Percentiles rank a stretch among this genome's conserved stretches.
phyloP scores from a whole-genome alignment of 306 rosid species.

The Medicago ruthenica region DNA sequence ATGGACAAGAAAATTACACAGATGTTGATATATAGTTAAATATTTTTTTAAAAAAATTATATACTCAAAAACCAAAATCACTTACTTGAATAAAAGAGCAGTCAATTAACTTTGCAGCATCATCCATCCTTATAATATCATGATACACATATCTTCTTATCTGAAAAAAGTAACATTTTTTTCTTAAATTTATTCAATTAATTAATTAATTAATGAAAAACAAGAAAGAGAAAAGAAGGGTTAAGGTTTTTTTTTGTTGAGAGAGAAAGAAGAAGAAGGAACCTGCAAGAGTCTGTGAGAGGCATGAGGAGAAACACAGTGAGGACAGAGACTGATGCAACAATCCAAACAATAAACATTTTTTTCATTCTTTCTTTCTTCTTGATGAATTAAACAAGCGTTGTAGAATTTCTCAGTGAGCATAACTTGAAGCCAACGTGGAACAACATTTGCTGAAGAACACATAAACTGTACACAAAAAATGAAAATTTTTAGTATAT shows the following conservation, averaged over 20 bases:
- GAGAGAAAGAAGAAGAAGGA: not conserved
- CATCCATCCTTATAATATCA: constrained; percentile 80
- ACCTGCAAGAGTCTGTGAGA: constrained; percentile 92
- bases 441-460: constrained; percentile 49
- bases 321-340: constrained; percentile 88
- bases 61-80: not conserved
- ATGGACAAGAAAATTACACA: not conserved
- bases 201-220: not conserved
- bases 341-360: constrained; percentile 91
- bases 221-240: not conserved
- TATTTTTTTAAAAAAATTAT: too few species aligned
- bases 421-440: constrained; percentile 80
- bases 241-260: not conserved
- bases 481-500: not conserved
- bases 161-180: constrained; percentile 41
- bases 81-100: constrained; percentile 85
- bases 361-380: constrained; percentile 85
- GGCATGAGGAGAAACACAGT: constrained; percentile 74
- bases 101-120: constrained; percentile 76
- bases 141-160: constrained; percentile 87
- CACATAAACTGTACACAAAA: constrained; percentile 42
- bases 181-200: constrained; percentile 20
- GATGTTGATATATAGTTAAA: too few species aligned
- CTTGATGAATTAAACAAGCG: constrained; percentile 89
- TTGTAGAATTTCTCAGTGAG: constrained; percentile 87